A percentile compares a stretch with the other conserved stretches of the same genome.
Evolutionary conservation across 306 rosid genomes (phyloP).

Genomic region (Medicago lupulina): DNA sequence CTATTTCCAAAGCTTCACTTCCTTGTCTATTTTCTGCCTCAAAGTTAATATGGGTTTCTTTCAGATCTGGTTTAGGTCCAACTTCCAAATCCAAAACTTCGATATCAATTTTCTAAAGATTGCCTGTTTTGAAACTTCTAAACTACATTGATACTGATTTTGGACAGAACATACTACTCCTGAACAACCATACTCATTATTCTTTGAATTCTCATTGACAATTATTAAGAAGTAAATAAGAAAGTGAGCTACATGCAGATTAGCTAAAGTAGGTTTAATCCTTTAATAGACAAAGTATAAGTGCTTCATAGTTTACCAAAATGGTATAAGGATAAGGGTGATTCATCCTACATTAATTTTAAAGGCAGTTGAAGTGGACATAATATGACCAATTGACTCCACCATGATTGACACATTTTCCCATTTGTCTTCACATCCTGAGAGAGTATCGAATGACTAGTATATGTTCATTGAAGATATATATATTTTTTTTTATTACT

Average conservation of each 20-base stretch:
- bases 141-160: slow-evolving; percentile 1
- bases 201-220: slow-evolving; percentile 8
- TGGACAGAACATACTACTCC: slow-evolving; percentile 4
- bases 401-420: neutral
- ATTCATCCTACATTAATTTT: neutral
- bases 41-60: slow-evolving; percentile 17
- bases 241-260: slow-evolving; percentile 6
- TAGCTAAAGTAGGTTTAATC: slow-evolving; percentile 24
- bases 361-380: slow-evolving; percentile 18
- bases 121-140: slow-evolving; percentile 18
- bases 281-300: slow-evolving; percentile 17
- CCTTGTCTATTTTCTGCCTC: slow-evolving; percentile 12
- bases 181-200: neutral
- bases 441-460: slow-evolving; percentile 1
- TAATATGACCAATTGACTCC: slow-evolving; percentile 15
- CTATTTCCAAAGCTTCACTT: slow-evolving; percentile 17
- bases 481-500: neutral
- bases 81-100: neutral
- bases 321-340: neutral
- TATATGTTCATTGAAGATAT: slow-evolving; percentile 2
- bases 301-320: slow-evolving; percentile 25
- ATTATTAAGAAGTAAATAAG: slow-evolving; percentile 18
- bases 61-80: slow-evolving; percentile 14
- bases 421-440: slow-evolving; percentile 1
- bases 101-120: neutral